These are phyloP conservation scores for Xerocomellus intermedius DNA, from an alignment of 768 basidiomycete species.

Conservation along the genomic window DNA sequence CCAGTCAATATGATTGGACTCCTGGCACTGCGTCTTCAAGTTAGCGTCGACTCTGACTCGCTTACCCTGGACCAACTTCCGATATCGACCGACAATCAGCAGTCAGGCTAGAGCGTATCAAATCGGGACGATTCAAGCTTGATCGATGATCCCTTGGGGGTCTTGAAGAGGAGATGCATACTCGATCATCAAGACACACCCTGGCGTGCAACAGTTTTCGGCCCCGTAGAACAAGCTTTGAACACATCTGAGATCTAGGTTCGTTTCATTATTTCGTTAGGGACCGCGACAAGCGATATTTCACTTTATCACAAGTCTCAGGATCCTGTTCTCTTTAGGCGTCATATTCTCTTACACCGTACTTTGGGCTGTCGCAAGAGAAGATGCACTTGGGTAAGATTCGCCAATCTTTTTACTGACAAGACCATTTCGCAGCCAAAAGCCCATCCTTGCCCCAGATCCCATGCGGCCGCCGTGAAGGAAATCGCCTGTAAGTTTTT, in stretches of 20 bases:
- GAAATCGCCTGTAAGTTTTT: not conserved
- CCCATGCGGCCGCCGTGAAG: not conserved
- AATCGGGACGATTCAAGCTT: not conserved
- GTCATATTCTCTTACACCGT: not conserved
- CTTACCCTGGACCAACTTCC: not conserved
- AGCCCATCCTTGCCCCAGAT: too few relatives aligned
- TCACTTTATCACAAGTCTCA: slow-evolving; percentile 9
- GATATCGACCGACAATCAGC: not conserved
- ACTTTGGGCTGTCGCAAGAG: not conserved
- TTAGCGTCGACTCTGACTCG: too few relatives aligned
- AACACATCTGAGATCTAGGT: slow-evolving; percentile 15
- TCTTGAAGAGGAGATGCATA: not conserved
- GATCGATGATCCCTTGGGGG: not conserved
- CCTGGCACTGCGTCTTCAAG: too few relatives aligned
- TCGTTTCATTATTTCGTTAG: slow-evolving; percentile 8
- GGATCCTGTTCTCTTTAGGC: not conserved
- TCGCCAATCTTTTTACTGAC: not conserved
- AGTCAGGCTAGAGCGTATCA: not conserved
- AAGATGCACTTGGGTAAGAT: not conserved
- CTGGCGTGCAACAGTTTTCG: not conserved
- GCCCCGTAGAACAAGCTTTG: not conserved
- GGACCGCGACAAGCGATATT: slow-evolving; percentile 7
- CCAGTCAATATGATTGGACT: too few relatives aligned
- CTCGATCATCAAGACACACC: not conserved
- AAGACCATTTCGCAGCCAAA: not conserved